Evolutionary conservation across 2,329 filamentous ascomycete genomes (phyloP).

Genomic region (Diaporthe ilicicola): DNA sequence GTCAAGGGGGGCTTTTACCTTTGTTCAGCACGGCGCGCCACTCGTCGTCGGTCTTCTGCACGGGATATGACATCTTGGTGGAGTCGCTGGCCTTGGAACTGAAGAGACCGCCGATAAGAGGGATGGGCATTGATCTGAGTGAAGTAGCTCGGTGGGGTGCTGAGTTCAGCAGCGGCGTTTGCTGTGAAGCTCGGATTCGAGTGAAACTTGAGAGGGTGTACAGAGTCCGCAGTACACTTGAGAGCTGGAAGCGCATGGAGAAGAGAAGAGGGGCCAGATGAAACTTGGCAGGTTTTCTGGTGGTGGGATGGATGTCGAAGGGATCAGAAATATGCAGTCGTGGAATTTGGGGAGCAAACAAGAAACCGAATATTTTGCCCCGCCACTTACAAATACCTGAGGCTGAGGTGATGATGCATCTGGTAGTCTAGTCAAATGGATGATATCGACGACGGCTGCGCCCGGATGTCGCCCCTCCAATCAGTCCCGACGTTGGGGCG

Average conservation of each 20-base stretch:
- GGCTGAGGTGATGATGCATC: conserved; percentile 17
- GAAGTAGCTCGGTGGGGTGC: conserved; percentile 39
- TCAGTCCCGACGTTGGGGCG: conserved; percentile 1
- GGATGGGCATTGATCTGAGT: conserved; percentile 76
- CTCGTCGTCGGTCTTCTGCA: conserved; percentile 81
- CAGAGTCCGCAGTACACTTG: conserved; percentile 55
- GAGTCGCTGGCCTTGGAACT: conserved; percentile 63
- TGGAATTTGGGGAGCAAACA: conserved; percentile 32
- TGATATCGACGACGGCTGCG: conserved; percentile 20
- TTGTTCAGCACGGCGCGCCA: conserved; percentile 86
- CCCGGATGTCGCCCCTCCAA: conserved; percentile 25
- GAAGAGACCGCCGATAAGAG: conserved; percentile 82
- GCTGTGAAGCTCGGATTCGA: conserved; percentile 42
- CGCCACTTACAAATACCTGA: conserved; percentile 30
- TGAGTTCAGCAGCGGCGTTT: conserved; percentile 32
- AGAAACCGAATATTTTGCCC: neutral
- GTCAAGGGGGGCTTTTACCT: conserved; percentile 48
- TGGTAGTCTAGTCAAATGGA: neutral
- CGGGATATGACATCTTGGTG: conserved; percentile 77
- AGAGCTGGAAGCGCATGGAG: conserved; percentile 60
- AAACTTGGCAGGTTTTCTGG: neutral
- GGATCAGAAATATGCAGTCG: neutral
- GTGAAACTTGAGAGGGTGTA: conserved; percentile 57
- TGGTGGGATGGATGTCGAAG: neutral
- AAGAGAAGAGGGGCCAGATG: neutral